Base-by-base conservation (phyloP, 169 alveolate species). In the Cryptosporidium ubiquitum region DNA sequence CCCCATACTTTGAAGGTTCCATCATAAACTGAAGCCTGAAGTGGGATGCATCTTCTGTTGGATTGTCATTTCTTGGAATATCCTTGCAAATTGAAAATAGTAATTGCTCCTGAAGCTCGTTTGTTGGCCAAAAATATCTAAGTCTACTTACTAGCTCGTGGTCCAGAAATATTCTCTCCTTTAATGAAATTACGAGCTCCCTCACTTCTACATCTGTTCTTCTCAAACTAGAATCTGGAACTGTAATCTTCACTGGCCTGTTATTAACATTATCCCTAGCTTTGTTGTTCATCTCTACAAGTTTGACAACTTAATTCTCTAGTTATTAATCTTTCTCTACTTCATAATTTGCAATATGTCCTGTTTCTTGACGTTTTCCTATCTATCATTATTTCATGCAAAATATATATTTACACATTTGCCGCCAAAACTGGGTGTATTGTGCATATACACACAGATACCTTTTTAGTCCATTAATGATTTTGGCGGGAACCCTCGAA, bases 1-100 rank as follows among this genome's bases (percentile, higher is more conserved):
- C 89, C 37, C 75, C 89, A 16, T 79, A 79, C 75, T 79, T 79
- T 3, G 75, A 39, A n/a, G 89, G 89, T 20, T 79, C 89, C 61
- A 79, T 79, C 75, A 64, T 64, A 61, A 79, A 79, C 68, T 79
- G 89, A n/a, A 79, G 75, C 55, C 42, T 79, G 42, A 40, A 79
- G 40, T 61, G 89, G 18, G 89, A 26, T 55, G 89, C 60, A 14
- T 79, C 89, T 26, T 79, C 89, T n/a, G 39, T 35, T 6, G 89
- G 89, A 31, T 44, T 79, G 52, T 79, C 89, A 40, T 79, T 66
- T 79, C 89, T 79, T 7, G 89, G 89, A 26, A 79, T 47, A 26
- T 79, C 89, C 52, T 79, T 79, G 40, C 79, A 44, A 29, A 79
- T 61, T 37, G 89, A 58, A 79, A 60, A 79, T 39, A 79, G 58